Evolutionary conservation across 2,329 filamentous ascomycete species (phyloP), one percentile per base, ranked within the genome.

Genomic region (Monilinia laxa): DNA sequence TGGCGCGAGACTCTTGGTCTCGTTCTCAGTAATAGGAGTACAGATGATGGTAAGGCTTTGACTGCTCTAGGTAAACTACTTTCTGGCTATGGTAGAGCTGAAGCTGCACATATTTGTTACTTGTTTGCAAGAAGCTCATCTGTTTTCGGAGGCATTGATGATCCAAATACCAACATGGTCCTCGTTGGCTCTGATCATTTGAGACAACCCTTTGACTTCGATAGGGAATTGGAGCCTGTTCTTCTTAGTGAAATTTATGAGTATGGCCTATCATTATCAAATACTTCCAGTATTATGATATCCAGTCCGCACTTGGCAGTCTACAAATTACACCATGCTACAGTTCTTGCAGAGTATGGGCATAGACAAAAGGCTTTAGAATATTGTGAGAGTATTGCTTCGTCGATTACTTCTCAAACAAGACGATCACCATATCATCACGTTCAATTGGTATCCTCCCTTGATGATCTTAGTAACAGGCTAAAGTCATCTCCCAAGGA

Each of bases 231-330:
- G 9, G 93, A 98, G 75, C 86, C 92, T 4, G 86, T 97, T n/a
- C 82, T 97, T 62, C 84, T 99, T n/a, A 98, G 92, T 53, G 95
- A 99, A 77, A 87, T 97, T 0, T 98, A 96, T 74, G 95, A 99
- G 76, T 98, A 92, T 76, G 93, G 91, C 0, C 81, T 92, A 14
- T 91, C 91, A 12, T 84, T 98, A 18, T 83, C 89, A 2, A 84
- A 84, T 28, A 81, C 82, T 38, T 82, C 84, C 2, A 80, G 83
- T 28, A 78, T 83, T 12, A 78, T 82, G 0, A 80, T 86, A 45
- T 83, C 85, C 52, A 85, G 91, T 67, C 92, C 94, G 16, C 93
- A 99, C 77, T 80, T 99, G 45, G 87, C 96, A 67, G 87, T 89
- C 1, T 98, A 96, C 82, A 99, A 98, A 78, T 82, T 98, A 53